These are phyloP conservation scores for Sporothrix inflata DNA, from an alignment of 2,329 filamentous ascomycete genomes.

Conservation along the genomic window DNA sequence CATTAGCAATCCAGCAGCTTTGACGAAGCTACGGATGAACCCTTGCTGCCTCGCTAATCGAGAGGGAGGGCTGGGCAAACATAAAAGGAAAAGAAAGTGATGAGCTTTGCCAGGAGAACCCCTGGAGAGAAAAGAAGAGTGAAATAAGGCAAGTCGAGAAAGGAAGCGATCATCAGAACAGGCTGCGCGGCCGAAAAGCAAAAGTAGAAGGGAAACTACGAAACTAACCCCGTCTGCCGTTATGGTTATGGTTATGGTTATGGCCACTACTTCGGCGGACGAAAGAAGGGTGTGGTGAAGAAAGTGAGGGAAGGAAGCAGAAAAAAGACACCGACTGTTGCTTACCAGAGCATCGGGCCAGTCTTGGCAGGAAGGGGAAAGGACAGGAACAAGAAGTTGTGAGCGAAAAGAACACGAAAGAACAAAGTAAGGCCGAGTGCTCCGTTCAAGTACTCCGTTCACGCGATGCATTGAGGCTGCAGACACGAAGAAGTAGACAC, in stretches of 20 bases:
- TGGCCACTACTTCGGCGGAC: too few relatives aligned
- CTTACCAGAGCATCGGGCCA: neutral
- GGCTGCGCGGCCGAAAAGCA: neutral
- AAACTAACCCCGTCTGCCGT: slow-evolving; percentile 6
- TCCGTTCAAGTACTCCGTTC: neutral
- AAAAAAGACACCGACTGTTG: neutral
- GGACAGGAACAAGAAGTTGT: neutral
- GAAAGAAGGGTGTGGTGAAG: neutral
- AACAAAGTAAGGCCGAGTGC: neutral
- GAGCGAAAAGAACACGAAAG: neutral
- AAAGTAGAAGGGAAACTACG: neutral
- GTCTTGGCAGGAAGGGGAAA: neutral
- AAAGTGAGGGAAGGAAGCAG: neutral
- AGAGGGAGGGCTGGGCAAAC: too few relatives aligned
- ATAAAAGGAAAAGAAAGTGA: too few relatives aligned
- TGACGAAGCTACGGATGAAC: too few relatives aligned
- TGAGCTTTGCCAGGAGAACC: neutral
- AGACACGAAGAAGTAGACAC: neutral
- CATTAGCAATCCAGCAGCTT: too few relatives aligned
- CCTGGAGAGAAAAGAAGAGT: neutral
- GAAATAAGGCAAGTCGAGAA: neutral
- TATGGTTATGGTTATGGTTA: too few relatives aligned
- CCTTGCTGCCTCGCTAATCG: too few relatives aligned
- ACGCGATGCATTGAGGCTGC: slow-evolving; percentile 1
- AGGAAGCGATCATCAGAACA: neutral